A percentile compares a stretch with the other conserved stretches of the same genome.
These are phyloP conservation scores for Verticillium klebahnii DNA, from an alignment of 2,329 filamentous ascomycete species.

Conservation along the genomic window DNA sequence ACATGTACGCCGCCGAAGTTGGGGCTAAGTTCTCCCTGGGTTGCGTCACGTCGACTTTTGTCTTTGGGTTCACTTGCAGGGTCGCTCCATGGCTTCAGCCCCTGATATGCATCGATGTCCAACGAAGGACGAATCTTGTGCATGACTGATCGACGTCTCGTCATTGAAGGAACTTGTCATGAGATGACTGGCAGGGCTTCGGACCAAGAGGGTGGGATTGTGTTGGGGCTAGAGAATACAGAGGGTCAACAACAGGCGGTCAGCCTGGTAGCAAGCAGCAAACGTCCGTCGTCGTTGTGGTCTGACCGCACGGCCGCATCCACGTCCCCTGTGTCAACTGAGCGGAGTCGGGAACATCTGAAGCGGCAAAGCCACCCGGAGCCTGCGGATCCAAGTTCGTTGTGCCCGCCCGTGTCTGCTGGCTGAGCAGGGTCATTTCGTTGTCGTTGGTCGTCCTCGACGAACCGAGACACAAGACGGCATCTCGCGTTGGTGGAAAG, in stretches of 20 bases:
- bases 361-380: conserved; percentile 1
- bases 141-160: not conserved
- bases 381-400: not conserved
- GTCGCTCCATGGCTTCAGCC: not conserved
- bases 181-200: not conserved
- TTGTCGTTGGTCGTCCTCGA: too few relatives aligned
- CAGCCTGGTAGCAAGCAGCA: not conserved
- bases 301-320: not conserved
- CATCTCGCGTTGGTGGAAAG: not conserved
- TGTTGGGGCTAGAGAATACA: not conserved
- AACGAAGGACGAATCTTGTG: not conserved
- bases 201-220: not conserved
- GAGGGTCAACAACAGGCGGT: not conserved
- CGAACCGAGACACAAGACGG: too few relatives aligned
- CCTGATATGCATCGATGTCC: not conserved
- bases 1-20: not conserved
- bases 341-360: conserved; percentile 1
- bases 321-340: not conserved
- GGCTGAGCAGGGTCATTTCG: not conserved
- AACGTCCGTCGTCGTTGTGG: not conserved
- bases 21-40: not conserved
- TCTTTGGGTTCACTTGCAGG: not conserved
- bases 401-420: not conserved
- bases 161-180: not conserved
- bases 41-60: not conserved